Base-by-base conservation (phyloP, 148 eudicot genomes). In the Fagopyrum tataricum region DNA sequence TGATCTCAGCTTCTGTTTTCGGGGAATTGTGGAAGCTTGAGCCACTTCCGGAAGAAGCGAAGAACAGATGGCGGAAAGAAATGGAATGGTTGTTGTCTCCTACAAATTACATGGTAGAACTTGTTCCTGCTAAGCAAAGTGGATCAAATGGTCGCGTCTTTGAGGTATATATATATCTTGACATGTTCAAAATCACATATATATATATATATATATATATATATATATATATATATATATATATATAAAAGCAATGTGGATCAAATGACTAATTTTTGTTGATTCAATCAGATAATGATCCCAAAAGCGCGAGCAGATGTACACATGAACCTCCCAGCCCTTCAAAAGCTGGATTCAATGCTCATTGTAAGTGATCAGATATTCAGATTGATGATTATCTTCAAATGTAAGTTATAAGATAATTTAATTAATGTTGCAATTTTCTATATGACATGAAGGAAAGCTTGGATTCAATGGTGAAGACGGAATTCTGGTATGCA, bases 1-100 rank as follows among this genome's bases (percentile, higher is more conserved):
- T 59, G 40, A 11, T 21, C 84, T 44, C 88, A 96, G 99, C 91
- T 76, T 82, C 96, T 43, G 86, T 92, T 53, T 96, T 92, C 72
- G 99, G 97, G 23, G 99, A 96, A 87, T 81, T 96, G 58, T 96
- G 99, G 99, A 92, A 90, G 76, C 79, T 96, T 68, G 99, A 92
- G 73, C 99, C 99, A 4, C 80, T 96, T 61, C 71, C 88, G 5
- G 90, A 90, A 81, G 97, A 92, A 20, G 78, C 72, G 72, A 92
- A 87, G 82, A 79, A 76, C 10, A 92, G 79, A 74, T 96, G 97
- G 99, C 77, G 76, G 78, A 87, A 78, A 75, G 99, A 96, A 81
- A 90, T 92, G 96, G 90, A 86, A n/a, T 90, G 96, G 99, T 77
- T 96, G 56, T 91, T 96, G 21, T 85, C 95, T 44, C 99, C 99